Evolutionary conservation across 2,329 filamentous ascomycete species (phyloP).

Genomic region (Arthrinium phaeospermum): DNA sequence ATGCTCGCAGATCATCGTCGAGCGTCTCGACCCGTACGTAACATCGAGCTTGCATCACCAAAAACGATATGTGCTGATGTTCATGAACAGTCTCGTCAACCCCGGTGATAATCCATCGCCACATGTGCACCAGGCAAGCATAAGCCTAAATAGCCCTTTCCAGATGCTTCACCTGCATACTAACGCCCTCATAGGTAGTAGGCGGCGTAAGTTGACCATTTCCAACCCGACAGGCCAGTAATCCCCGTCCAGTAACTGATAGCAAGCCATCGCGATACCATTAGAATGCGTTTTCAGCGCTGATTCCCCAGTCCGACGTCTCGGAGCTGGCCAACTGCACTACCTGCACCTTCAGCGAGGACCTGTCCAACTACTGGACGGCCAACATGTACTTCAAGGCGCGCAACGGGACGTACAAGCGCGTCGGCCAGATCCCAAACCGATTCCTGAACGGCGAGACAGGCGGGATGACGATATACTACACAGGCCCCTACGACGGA

Average conservation of each 20-base stretch:
- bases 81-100: slow-evolving; percentile 28
- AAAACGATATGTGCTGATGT: not conserved
- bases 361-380: slow-evolving; percentile 73
- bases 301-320: slow-evolving; percentile 8
- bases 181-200: slow-evolving; percentile 25
- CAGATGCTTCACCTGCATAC: not conserved
- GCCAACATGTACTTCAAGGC: slow-evolving; percentile 59
- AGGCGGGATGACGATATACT: slow-evolving; percentile 40
- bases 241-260: slow-evolving; percentile 32
- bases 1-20: slow-evolving; percentile 37
- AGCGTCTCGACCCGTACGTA: slow-evolving; percentile 35
- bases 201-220: slow-evolving; percentile 36
- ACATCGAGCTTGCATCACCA: fast-evolving
- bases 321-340: slow-evolving; percentile 58
- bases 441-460: slow-evolving; percentile 31
- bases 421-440: slow-evolving; percentile 36
- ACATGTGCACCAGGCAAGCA: slow-evolving; percentile 35
- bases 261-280: slow-evolving; percentile 27
- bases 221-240: slow-evolving; percentile 33
- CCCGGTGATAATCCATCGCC: slow-evolving; percentile 36
- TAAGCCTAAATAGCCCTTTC: too few species aligned
- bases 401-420: slow-evolving; percentile 56
- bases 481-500: slow-evolving; percentile 34
- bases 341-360: slow-evolving; percentile 65
- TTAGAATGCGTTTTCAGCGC: slow-evolving; percentile 31